A percentile compares a stretch with the other conserved stretches of the same genome.
Conservation (phyloP, 306 rosid species). For the Castanea crenata region DNA sequence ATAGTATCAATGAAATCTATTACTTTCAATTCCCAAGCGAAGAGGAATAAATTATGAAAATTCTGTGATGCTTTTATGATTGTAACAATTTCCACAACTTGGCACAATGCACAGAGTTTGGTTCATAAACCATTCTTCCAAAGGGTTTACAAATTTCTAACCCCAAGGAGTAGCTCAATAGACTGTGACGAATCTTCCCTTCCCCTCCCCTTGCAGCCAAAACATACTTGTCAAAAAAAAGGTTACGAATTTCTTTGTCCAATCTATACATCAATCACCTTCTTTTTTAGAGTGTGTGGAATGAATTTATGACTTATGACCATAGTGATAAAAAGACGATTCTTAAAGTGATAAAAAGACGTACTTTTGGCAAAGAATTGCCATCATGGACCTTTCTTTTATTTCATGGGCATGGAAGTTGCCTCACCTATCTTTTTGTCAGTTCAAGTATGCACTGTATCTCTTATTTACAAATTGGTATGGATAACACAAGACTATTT, state of each 20-base stretch:
- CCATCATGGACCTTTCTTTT: neutral
- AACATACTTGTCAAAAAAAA: too few relatives aligned
- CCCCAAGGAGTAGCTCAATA: too few relatives aligned
- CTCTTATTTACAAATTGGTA: neutral
- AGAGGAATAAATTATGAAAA: neutral
- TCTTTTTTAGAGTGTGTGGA: too few relatives aligned
- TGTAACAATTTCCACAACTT: neutral
- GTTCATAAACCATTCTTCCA: too few relatives aligned
- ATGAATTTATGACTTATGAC: too few relatives aligned
- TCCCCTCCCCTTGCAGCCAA: too few relatives aligned
- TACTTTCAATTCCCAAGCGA: neutral
- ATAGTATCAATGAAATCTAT: neutral
- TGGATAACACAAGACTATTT: neutral
- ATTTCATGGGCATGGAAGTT: neutral
- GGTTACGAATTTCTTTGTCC: too few relatives aligned
- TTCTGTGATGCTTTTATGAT: neutral
- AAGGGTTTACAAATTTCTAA: too few relatives aligned
- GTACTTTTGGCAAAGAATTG: neutral
- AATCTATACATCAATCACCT: too few relatives aligned
- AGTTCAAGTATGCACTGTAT: neutral
- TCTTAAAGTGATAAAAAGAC: neutral
- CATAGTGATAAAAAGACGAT: too few relatives aligned
- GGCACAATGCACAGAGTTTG: too few relatives aligned
- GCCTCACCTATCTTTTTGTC: neutral
- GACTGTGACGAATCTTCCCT: too few relatives aligned